phyloP scores from a whole-genome alignment of 1,284 basidiomycete genomes.

The Retiboletus flavoniger region DNA sequence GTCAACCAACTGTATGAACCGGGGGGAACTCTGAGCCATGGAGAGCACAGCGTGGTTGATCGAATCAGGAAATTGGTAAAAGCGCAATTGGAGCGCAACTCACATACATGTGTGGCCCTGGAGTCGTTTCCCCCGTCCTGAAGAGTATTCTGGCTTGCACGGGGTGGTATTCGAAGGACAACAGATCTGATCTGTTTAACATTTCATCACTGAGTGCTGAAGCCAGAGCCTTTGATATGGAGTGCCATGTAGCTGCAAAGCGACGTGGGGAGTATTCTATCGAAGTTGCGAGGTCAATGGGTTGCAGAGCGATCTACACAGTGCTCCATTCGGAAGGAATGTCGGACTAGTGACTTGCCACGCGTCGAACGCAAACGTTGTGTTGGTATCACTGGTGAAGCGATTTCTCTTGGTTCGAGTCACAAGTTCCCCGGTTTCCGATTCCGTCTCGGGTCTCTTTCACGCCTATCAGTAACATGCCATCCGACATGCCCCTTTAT shows the following conservation, averaged over 20 bases:
- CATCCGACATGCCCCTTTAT: too few relatives aligned
- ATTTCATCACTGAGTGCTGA: not conserved
- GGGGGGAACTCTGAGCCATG: too few relatives aligned
- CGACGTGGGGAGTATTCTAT: not conserved
- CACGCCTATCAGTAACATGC: too few relatives aligned
- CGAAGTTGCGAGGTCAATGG: not conserved
- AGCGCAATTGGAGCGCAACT: too few relatives aligned
- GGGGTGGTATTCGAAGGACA: too few relatives aligned
- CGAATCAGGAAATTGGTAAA: too few relatives aligned
- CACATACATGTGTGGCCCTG: not conserved
- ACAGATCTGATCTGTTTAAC: not conserved
- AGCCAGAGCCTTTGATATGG: not conserved
- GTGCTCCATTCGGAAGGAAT: not conserved
- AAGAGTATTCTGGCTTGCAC: not conserved
- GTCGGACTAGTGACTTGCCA: too few relatives aligned
- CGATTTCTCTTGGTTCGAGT: not conserved
- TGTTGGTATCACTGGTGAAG: too few relatives aligned
- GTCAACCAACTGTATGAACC: not conserved
- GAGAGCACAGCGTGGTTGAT: not conserved
- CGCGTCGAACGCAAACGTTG: too few relatives aligned
- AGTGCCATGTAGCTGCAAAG: not conserved
- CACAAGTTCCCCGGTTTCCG: not conserved
- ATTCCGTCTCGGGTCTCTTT: too few relatives aligned
- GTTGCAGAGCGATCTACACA: too few relatives aligned
- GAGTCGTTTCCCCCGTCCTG: not conserved